phyloP scores from a whole-genome alignment of 2,329 filamentous ascomycete species.

The Paradendryphiella salina region DNA sequence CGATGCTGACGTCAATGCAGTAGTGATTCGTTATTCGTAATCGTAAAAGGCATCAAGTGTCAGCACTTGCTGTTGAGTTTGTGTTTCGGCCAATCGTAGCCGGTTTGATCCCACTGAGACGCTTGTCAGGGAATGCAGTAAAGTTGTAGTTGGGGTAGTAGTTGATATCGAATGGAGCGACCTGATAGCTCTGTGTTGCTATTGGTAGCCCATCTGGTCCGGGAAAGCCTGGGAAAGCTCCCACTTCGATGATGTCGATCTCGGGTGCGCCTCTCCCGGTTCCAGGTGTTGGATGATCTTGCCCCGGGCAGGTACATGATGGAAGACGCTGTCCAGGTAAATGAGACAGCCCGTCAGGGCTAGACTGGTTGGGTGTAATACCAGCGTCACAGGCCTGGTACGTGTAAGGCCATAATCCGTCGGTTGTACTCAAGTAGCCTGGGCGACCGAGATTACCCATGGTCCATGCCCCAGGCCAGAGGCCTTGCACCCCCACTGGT shows the following conservation, averaged over 20 bases:
- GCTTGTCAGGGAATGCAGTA: conserved; percentile 55
- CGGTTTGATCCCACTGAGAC: conserved; percentile 49
- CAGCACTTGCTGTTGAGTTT: conserved; percentile 50
- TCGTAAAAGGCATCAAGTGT: not conserved
- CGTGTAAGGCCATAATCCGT: conserved; percentile 60
- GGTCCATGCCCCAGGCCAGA: conserved; percentile 60
- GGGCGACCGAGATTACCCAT: conserved; percentile 60
- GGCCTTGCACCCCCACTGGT: conserved; percentile 53
- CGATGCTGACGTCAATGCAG: not conserved
- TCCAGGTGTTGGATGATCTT: conserved; percentile 54
- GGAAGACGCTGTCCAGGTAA: conserved; percentile 52
- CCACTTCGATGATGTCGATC: conserved; percentile 55
- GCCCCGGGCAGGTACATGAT: conserved; percentile 51
- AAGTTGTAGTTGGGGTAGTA: conserved; percentile 59
- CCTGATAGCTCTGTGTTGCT: conserved; percentile 55
- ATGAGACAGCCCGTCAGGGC: conserved; percentile 48
- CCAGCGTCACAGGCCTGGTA: conserved; percentile 56
- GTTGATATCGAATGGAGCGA: conserved; percentile 56
- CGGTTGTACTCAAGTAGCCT: conserved; percentile 57
- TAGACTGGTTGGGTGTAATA: conserved; percentile 56
- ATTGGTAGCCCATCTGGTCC: conserved; percentile 45
- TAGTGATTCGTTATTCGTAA: not conserved
- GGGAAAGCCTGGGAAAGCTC: conserved; percentile 47
- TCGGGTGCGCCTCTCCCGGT: conserved; percentile 54
- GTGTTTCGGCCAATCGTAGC: conserved; percentile 50